These are phyloP conservation scores for Spergularia azorica DNA, from an alignment of 179 eudicot genomes.

Conservation along the genomic window DNA sequence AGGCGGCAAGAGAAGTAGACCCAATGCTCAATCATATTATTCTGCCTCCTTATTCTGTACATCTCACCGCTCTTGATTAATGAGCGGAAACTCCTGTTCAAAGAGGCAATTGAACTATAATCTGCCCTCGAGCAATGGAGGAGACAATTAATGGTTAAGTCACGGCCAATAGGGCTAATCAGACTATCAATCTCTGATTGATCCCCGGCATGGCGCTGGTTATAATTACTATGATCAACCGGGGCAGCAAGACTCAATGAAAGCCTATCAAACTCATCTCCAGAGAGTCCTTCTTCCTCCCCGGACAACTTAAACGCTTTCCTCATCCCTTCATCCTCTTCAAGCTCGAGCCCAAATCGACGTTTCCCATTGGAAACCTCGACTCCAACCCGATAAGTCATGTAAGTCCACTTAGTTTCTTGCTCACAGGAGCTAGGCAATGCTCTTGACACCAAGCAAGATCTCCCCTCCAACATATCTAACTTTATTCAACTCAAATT, in stretches of 20 bases:
- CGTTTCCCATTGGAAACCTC: constrained; percentile 53
- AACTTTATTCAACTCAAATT: constrained; percentile 25
- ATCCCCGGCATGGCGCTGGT: constrained; percentile 38
- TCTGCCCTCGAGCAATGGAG: constrained; percentile 69
- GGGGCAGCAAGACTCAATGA: constrained; percentile 29
- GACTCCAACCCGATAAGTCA: constrained; percentile 40
- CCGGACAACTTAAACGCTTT: constrained; percentile 38
- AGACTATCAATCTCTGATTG: constrained; percentile 57
- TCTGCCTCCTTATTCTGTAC: constrained; percentile 56
- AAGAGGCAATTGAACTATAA: constrained; percentile 71
- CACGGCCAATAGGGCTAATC: constrained; percentile 57
- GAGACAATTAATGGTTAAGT: constrained; percentile 60
- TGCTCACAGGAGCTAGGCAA: constrained; percentile 57
- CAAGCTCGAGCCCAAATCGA: constrained; percentile 42
- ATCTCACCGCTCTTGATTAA: constrained; percentile 67
- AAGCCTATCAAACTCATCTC: constrained; percentile 27
- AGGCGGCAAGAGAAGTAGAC: constrained; percentile 82
- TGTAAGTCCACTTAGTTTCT: constrained; percentile 51
- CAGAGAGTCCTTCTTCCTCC: constrained; percentile 27
- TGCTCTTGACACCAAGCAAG: constrained; percentile 56
- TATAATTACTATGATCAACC: constrained; percentile 29
- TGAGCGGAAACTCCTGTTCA: constrained; percentile 64
- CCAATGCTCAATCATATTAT: constrained; percentile 76
- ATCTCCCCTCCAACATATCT: constrained; percentile 75
- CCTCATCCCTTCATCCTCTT: constrained; percentile 41